Conservation (phyloP, 2,329 filamentous ascomycete genomes). For the Alternaria metachromatica region DNA sequence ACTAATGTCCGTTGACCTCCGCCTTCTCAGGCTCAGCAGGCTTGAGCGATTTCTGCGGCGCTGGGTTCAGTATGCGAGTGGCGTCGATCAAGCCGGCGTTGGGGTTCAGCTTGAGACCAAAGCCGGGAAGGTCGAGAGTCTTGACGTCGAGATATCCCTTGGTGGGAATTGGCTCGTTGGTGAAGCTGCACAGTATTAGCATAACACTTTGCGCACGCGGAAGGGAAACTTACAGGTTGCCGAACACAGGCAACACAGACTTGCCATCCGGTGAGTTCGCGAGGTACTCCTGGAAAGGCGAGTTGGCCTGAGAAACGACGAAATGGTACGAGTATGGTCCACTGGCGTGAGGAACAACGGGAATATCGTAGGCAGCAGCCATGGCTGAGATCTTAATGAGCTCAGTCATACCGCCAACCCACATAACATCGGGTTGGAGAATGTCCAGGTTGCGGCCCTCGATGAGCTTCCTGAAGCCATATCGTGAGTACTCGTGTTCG, state of each 20-base stretch:
- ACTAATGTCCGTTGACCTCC: slow-evolving; percentile 28
- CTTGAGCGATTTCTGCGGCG: slow-evolving; percentile 54
- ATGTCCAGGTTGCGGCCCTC: slow-evolving; percentile 93
- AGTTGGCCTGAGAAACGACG: slow-evolving; percentile 90
- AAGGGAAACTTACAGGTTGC: slow-evolving; percentile 81
- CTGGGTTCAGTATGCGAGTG: slow-evolving; percentile 73
- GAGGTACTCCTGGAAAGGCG: slow-evolving; percentile 94
- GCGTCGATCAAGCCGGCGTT: slow-evolving; percentile 80
- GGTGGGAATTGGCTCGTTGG: slow-evolving; percentile 41
- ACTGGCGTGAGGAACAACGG: slow-evolving; percentile 92
- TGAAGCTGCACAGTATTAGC: slow-evolving; percentile 6
- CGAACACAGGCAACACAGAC: slow-evolving; percentile 89
- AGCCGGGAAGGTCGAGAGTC: slow-evolving; percentile 86
- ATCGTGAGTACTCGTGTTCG: slow-evolving; percentile 93
- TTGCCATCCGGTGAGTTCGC: slow-evolving; percentile 92
- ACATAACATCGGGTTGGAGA: slow-evolving; percentile 96
- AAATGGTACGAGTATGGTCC: slow-evolving; percentile 97
- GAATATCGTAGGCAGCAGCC: slow-evolving; percentile 91
- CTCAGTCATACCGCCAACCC: slow-evolving; percentile 92
- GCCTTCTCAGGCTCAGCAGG: slow-evolving; percentile 29
- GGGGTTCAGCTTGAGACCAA: slow-evolving; percentile 86
- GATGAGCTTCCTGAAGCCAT: slow-evolving; percentile 92
- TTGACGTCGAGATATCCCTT: slow-evolving; percentile 82
- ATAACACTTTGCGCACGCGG: not conserved
- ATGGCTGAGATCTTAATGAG: slow-evolving; percentile 87